phyloP scores from a whole-genome alignment of 192 early-diverging fungal genomes.

The Backusella westeae region DNA sequence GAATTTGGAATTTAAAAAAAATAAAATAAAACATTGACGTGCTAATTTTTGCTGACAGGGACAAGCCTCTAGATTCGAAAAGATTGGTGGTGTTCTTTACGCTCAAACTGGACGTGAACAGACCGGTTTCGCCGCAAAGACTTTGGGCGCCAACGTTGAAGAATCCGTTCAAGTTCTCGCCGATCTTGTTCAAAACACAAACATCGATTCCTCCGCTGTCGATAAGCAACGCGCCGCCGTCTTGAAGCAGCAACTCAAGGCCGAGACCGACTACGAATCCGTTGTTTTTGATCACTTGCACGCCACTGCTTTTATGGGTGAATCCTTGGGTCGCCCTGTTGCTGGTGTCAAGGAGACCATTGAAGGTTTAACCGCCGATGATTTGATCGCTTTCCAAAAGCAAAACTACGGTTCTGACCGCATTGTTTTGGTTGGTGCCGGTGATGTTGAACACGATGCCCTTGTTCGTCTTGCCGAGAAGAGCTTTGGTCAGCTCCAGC shows the following conservation, averaged over 20 bases:
- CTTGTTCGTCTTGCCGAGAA: conserved; percentile 92
- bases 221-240: conserved; percentile 96
- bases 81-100: conserved; percentile 95
- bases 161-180: conserved; percentile 86
- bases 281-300: conserved; percentile 99
- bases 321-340: conserved; percentile 87
- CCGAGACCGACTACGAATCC: conserved; percentile 89
- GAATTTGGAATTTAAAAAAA: neutral
- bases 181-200: conserved; percentile 93
- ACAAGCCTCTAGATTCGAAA: conserved; percentile 72
- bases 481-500: conserved; percentile 75
- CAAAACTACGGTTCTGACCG: conserved; percentile 94
- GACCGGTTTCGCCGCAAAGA: conserved; percentile 96
- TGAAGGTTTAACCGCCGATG: conserved; percentile 78
- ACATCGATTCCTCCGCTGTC: conserved; percentile 76
- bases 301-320: conserved; percentile 90
- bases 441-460: conserved; percentile 91
- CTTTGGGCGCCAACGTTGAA: conserved; percentile 77
- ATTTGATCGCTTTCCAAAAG: conserved; percentile 84
- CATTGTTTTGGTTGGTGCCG: conserved; percentile 94
- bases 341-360: conserved; percentile 94
- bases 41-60: conserved; percentile 3
- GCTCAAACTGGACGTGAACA: conserved; percentile 98
- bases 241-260: conserved; percentile 84
- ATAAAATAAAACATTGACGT: neutral